phyloP scores from a whole-genome alignment of 805 yeast species.

The Henningerozyma blattae region DNA sequence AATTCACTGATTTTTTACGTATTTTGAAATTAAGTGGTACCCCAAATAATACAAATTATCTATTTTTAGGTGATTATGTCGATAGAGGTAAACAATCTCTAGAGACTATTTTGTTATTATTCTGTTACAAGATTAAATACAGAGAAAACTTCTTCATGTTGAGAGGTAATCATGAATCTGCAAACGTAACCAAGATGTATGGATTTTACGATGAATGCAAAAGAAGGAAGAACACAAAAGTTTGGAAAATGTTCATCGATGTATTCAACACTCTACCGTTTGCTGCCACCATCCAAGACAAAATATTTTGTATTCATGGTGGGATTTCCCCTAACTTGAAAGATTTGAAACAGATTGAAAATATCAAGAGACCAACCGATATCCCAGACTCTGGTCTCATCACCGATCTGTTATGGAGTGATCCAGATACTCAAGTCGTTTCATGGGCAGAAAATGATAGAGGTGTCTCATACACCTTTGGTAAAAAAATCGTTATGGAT shows the following conservation, averaged over 20 bases:
- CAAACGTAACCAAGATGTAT: slow-evolving; percentile 89
- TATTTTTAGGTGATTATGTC: slow-evolving; percentile 92
- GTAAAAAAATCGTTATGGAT: slow-evolving; percentile 52
- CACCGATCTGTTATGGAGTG: slow-evolving; percentile 76
- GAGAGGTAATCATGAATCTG: slow-evolving; percentile 96
- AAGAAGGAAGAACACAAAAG: slow-evolving; percentile 76
- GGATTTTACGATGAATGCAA: slow-evolving; percentile 98
- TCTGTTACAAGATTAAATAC: slow-evolving; percentile 90
- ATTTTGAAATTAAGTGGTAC: slow-evolving; percentile 90
- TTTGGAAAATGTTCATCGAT: slow-evolving; percentile 90
- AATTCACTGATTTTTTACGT: slow-evolving; percentile 81
- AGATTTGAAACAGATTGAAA: slow-evolving; percentile 50
- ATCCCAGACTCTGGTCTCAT: slow-evolving; percentile 69
- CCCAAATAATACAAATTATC: slow-evolving; percentile 86
- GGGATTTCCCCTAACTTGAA: slow-evolving; percentile 65
- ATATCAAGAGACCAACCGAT: slow-evolving; percentile 68
- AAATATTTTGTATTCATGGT: slow-evolving; percentile 84
- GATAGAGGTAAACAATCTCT: slow-evolving; percentile 95
- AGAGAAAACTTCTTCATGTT: slow-evolving; percentile 90
- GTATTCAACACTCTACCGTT: slow-evolving; percentile 92
- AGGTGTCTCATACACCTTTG: slow-evolving; percentile 72
- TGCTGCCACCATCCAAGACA: slow-evolving; percentile 89
- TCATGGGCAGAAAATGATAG: slow-evolving; percentile 74
- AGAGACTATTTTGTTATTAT: slow-evolving; percentile 76
- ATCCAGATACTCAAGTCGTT: slow-evolving; percentile 44